Evolutionary conservation across 805 yeast species (phyloP).

Genomic region (Hanseniaspora lindneri): DNA sequence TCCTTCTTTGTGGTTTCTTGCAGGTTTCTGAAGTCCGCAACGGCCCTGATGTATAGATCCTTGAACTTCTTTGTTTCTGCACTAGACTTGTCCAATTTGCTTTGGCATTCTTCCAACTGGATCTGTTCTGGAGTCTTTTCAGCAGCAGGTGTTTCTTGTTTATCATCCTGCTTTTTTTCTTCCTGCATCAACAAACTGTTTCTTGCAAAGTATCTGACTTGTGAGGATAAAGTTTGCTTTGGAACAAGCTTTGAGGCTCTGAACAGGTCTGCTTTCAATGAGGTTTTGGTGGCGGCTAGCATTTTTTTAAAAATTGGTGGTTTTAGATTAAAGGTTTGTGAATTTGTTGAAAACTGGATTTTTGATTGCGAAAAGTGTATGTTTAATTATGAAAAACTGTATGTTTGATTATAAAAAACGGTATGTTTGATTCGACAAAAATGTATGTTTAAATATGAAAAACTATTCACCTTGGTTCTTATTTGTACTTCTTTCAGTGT

Average conservation of each 20-base stretch:
- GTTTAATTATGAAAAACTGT: too few relatives aligned
- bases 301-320: not conserved
- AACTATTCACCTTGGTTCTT: too few relatives aligned
- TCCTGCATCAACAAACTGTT: conserved; percentile 25
- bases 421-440: too few relatives aligned
- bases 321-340: too few relatives aligned
- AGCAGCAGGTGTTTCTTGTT: conserved; percentile 17
- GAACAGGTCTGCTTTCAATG: not conserved
- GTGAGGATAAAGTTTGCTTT: conserved; percentile 6
- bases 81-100: conserved; percentile 47
- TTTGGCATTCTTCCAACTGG: conserved; percentile 33
- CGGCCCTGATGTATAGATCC: conserved; percentile 67
- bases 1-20: conserved; percentile 86
- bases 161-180: conserved; percentile 19
- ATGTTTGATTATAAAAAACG: too few relatives aligned
- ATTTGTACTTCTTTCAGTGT: too few relatives aligned
- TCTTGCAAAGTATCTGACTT: conserved; percentile 14
- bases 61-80: conserved; percentile 71
- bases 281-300: not conserved
- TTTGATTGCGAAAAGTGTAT: too few relatives aligned
- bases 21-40: conserved; percentile 85
- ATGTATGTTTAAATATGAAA: too few relatives aligned
- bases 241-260: not conserved
- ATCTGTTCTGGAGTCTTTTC: conserved; percentile 22
- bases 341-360: too few relatives aligned